phyloP scores from a whole-genome alignment of 345 rosid genomes.

The Raphanus raphanistrum region DNA sequence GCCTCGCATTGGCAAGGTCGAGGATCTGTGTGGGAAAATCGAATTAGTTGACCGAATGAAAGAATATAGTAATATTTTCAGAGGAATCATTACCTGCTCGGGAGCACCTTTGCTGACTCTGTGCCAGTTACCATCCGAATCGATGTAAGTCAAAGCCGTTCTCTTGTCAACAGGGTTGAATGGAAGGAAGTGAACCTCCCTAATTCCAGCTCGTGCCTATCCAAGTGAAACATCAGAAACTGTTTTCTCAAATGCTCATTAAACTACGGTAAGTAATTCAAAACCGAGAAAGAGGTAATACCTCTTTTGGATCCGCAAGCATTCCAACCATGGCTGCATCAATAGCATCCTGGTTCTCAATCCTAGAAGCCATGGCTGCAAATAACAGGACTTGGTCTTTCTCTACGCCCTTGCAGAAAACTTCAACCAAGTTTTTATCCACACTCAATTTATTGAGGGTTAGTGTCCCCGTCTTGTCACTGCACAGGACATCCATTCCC shows the following conservation, averaged over 20 bases:
- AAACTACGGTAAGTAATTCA: constrained; percentile 16
- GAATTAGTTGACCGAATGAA: constrained; percentile 13
- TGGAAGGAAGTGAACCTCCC: constrained; percentile 54
- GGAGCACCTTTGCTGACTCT: constrained; percentile 67
- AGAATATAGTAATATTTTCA: background rate
- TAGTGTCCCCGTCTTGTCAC: constrained; percentile 57
- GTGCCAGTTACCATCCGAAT: constrained; percentile 55
- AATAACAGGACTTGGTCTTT: constrained; percentile 42
- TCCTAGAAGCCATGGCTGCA: constrained; percentile 47
- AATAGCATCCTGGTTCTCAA: constrained; percentile 47
- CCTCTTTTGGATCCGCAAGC: constrained; percentile 53
- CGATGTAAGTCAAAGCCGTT: constrained; percentile 62
- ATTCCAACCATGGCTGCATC: constrained; percentile 52
- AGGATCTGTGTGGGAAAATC: constrained; percentile 42
- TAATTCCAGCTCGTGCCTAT: constrained; percentile 58
- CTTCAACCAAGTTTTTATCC: constrained; percentile 44
- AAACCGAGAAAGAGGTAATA: constrained; percentile 16
- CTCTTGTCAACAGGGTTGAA: constrained; percentile 65
- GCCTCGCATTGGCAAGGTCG: constrained; percentile 48
- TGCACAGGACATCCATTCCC: constrained; percentile 45
- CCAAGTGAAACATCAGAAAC: constrained; percentile 24
- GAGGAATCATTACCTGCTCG: constrained; percentile 40
- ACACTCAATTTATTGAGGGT: constrained; percentile 45
- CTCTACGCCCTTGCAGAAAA: constrained; percentile 43
- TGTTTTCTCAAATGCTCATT: background rate